Percentiles rank a stretch among this genome's conserved stretches.
These are phyloP conservation scores for Schwanniomyces sp. DNA, from an alignment of 805 yeast species.

Conservation along the genomic window DNA sequence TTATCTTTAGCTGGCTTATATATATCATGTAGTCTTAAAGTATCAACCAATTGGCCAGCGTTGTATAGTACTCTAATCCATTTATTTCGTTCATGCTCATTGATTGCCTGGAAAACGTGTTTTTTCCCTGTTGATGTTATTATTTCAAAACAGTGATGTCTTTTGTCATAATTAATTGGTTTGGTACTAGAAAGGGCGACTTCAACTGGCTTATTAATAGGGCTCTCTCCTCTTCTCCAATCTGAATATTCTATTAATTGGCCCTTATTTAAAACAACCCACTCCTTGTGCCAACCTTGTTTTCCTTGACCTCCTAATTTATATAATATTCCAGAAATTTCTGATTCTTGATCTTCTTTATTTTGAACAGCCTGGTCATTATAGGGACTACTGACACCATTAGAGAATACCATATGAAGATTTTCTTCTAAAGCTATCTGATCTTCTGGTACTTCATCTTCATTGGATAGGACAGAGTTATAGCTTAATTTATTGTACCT, in stretches of 20 bases:
- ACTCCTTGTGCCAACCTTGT: slow-evolving; percentile 84
- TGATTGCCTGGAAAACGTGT: slow-evolving; percentile 73
- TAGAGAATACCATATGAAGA: slow-evolving; percentile 29
- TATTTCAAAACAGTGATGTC: slow-evolving; percentile 70
- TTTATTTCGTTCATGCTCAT: slow-evolving; percentile 60
- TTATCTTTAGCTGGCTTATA: slow-evolving; percentile 8
- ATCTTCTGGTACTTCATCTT: slow-evolving; percentile 7
- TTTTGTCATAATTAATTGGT: slow-evolving; percentile 44
- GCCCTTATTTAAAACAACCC: slow-evolving; percentile 77
- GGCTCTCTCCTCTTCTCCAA: slow-evolving; percentile 69
- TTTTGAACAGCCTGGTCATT: slow-evolving; percentile 1
- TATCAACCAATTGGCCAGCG: slow-evolving; percentile 50
- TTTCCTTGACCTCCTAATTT: slow-evolving; percentile 60
- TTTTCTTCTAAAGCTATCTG: slow-evolving; percentile 21
- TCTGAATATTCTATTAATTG: slow-evolving; percentile 69
- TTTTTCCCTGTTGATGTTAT: slow-evolving; percentile 65
- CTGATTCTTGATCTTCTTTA: slow-evolving; percentile 25
- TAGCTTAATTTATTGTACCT: slow-evolving; percentile 23
- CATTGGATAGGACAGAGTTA: slow-evolving; percentile 3
- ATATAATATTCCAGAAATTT: slow-evolving; percentile 52
- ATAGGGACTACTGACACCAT: slow-evolving; percentile 1
- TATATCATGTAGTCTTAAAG: slow-evolving; percentile 14
- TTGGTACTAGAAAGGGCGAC: slow-evolving; percentile 66
- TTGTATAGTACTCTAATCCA: slow-evolving; percentile 69
- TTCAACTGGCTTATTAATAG: slow-evolving; percentile 68